These are phyloP conservation scores for Yamadazyma akitaensis DNA, from an alignment of 805 yeast genomes.

Conservation along the genomic window DNA sequence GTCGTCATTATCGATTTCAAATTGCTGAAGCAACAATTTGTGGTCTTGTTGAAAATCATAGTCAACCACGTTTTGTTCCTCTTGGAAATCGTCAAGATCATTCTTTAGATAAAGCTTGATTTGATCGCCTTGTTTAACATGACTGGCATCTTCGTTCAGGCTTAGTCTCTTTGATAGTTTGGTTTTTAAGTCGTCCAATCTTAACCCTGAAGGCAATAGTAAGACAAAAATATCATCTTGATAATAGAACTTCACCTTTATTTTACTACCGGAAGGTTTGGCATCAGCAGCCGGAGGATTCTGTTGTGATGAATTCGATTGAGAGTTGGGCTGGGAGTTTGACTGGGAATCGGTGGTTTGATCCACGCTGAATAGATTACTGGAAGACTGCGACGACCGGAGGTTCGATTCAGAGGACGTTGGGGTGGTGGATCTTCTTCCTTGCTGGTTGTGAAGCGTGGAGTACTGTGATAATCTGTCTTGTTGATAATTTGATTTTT, in stretches of 20 bases:
- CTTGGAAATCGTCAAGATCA: conserved; percentile 40
- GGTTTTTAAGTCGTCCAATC: conserved; percentile 46
- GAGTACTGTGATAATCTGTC: conserved; percentile 53
- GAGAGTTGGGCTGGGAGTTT: conserved; percentile 15
- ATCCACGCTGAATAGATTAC: conserved; percentile 13
- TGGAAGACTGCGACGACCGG: conserved; percentile 11
- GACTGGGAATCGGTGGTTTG: conserved; percentile 10
- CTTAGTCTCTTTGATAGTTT: conserved; percentile 49
- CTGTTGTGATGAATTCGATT: neutral
- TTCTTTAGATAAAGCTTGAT: conserved; percentile 38
- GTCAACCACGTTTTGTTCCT: conserved; percentile 25
- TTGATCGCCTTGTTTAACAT: conserved; percentile 7
- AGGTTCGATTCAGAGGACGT: conserved; percentile 22
- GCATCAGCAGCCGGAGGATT: neutral
- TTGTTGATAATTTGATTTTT: conserved; percentile 44
- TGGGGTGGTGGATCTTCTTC: conserved; percentile 25
- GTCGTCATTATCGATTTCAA: conserved; percentile 38
- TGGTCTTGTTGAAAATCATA: conserved; percentile 27
- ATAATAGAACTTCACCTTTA: conserved; percentile 71
- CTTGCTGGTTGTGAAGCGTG: conserved; percentile 20
- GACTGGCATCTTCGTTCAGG: conserved; percentile 30
- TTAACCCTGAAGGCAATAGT: conserved; percentile 46
- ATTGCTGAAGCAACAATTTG: conserved; percentile 24
- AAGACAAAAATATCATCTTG: conserved; percentile 81
- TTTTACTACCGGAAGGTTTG: conserved; percentile 24